These are phyloP conservation scores for Teratosphaeriaceae sp. DNA, from an alignment of 2,329 filamentous ascomycete genomes.

Conservation along the genomic window DNA sequence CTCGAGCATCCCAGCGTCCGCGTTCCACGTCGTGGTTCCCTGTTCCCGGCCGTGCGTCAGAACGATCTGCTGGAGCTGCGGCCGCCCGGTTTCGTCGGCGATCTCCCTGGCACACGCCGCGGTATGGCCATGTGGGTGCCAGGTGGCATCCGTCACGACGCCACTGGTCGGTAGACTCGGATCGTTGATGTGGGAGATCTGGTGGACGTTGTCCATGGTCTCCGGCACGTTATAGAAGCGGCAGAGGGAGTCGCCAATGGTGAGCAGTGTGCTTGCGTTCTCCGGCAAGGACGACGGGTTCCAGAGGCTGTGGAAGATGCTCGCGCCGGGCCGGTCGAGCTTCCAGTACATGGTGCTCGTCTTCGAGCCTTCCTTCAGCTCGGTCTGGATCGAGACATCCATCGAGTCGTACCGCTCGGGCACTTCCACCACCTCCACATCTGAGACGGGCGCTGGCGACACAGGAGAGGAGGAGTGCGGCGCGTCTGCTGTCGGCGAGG, in stretches of 20 bases:
- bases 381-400: constrained; percentile 29
- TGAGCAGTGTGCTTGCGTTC: constrained; percentile 23
- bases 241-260: constrained; percentile 28
- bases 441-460: constrained; percentile 20
- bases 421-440: constrained; percentile 19
- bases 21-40: constrained; percentile 15
- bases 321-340: constrained; percentile 25
- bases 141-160: constrained; percentile 27
- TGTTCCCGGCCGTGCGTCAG: constrained; percentile 19
- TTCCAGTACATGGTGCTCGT: constrained; percentile 29
- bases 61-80: constrained; percentile 16
- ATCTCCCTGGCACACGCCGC: constrained; percentile 25
- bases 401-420: constrained; percentile 27
- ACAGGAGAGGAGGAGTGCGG: no score
- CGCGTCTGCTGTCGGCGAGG: constrained; percentile 17
- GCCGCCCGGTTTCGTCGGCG: constrained; percentile 13
- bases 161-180: constrained; percentile 20
- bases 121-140: constrained; percentile 28
- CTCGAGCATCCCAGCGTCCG: constrained; percentile 18
- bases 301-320: constrained; percentile 25
- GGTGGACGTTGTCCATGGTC: constrained; percentile 13
- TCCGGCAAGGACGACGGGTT: constrained; percentile 18
- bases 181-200: constrained; percentile 22
- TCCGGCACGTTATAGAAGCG: constrained; percentile 28
- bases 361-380: constrained; percentile 25